These are phyloP conservation scores for Suillus placidus DNA, from an alignment of 768 basidiomycete species.

Conservation along the genomic window DNA sequence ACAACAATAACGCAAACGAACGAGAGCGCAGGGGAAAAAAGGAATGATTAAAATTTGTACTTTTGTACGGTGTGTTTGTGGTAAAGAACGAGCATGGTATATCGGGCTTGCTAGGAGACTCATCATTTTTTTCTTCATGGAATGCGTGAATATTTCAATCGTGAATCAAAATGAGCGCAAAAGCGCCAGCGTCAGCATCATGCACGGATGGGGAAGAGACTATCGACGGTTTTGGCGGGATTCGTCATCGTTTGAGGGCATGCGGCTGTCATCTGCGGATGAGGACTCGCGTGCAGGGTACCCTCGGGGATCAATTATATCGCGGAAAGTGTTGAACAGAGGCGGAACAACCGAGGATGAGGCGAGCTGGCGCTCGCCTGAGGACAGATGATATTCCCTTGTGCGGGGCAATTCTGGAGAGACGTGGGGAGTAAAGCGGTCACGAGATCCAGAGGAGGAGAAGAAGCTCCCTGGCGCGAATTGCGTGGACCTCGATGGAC, in stretches of 20 bases:
- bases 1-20: slow-evolving; percentile 29
- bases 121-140: slow-evolving; percentile 31
- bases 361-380: slow-evolving; percentile 18
- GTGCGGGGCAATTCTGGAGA: slow-evolving; percentile 16
- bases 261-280: slow-evolving; percentile 16
- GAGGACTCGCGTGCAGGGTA: slow-evolving; percentile 20
- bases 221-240: slow-evolving; percentile 18
- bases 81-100: slow-evolving; percentile 10
- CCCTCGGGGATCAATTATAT: slow-evolving; percentile 18
- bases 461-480: slow-evolving; percentile 28
- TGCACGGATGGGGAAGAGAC: slow-evolving; percentile 22
- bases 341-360: slow-evolving; percentile 8
- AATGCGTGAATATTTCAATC: slow-evolving; percentile 26
- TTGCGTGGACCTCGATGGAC: slow-evolving; percentile 40
- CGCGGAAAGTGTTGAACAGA: slow-evolving; percentile 19
- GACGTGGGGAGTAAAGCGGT: slow-evolving; percentile 18
- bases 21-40: slow-evolving; percentile 12
- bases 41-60: slow-evolving; percentile 21
- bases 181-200: slow-evolving; percentile 4
- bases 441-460: slow-evolving; percentile 20
- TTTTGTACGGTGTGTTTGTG: slow-evolving; percentile 21
- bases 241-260: slow-evolving; percentile 24
- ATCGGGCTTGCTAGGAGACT: slow-evolving; percentile 7
- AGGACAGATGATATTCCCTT: slow-evolving; percentile 17
- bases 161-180: slow-evolving; percentile 17